These are phyloP conservation scores for Candida hispaniensis DNA, from an alignment of 805 yeast species.

Conservation along the genomic window DNA sequence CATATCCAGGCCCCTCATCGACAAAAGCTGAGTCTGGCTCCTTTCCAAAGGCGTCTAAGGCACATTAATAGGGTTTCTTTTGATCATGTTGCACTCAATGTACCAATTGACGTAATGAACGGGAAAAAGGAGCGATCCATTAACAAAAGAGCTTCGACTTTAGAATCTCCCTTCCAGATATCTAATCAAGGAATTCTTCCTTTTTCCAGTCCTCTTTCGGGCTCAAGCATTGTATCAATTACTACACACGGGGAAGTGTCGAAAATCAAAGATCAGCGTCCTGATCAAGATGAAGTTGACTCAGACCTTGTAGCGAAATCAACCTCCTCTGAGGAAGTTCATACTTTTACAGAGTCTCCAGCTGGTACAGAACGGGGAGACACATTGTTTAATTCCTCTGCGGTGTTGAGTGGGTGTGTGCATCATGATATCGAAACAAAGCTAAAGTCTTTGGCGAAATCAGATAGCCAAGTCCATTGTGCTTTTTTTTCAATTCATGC, in stretches of 20 bases:
- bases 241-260: constrained; percentile 9
- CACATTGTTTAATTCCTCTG: neutral
- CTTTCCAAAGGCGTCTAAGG: constrained; percentile 14
- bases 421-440: too few relatives aligned
- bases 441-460: too few relatives aligned
- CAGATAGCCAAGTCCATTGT: constrained; percentile 7
- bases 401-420: constrained; percentile 2
- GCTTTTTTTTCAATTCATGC: constrained; percentile 12
- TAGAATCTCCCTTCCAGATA: constrained; percentile 8
- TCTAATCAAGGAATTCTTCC: constrained; percentile 12
- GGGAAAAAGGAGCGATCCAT: too few relatives aligned
- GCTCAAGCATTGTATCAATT: constrained; percentile 9
- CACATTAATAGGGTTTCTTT: constrained; percentile 12
- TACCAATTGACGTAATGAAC: constrained; percentile 8
- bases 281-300: neutral
- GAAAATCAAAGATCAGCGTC: neutral
- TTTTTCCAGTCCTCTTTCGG: constrained; percentile 6
- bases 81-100: constrained; percentile 9
- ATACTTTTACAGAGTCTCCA: neutral
- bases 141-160: constrained; percentile 1
- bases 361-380: constrained; percentile 1
- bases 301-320: constrained; percentile 2
- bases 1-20: too few relatives aligned
- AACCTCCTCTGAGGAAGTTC: neutral
- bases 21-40: constrained; percentile 15